Evolutionary conservation across 768 basidiomycete species (phyloP).

Genomic region (Symmetrospora coprosmae): DNA sequence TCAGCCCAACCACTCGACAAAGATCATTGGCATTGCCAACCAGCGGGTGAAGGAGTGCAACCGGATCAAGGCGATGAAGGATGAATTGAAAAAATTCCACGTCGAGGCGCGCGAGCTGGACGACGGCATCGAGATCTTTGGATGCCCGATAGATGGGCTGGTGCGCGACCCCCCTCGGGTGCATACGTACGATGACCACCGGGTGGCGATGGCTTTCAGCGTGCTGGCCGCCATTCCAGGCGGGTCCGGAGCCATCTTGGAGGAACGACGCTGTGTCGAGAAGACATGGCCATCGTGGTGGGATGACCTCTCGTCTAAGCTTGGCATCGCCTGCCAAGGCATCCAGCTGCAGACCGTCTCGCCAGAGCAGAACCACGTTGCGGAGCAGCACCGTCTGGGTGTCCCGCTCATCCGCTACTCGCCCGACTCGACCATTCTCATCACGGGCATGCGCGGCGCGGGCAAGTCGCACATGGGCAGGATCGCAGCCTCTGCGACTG

Average conservation of each 20-base stretch:
- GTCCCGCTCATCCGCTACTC: slow-evolving; percentile 41
- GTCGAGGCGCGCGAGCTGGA: slow-evolving; percentile 80
- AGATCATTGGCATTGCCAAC: slow-evolving; percentile 89
- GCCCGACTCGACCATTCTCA: slow-evolving; percentile 42
- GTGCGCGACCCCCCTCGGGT: slow-evolving; percentile 42
- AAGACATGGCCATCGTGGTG: slow-evolving; percentile 99
- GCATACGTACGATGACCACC: slow-evolving; percentile 95
- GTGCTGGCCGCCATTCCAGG: slow-evolving; percentile 55
- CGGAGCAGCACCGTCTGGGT: slow-evolving; percentile 35
- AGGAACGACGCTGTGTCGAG: slow-evolving; percentile 94
- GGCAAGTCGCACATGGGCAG: slow-evolving; percentile 82
- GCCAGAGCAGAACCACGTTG: slow-evolving; percentile 31
- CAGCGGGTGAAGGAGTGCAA: slow-evolving; percentile 98
- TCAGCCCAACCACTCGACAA: slow-evolving; percentile 44
- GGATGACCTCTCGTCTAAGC: slow-evolving; percentile 97
- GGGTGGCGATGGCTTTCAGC: slow-evolving; percentile 96
- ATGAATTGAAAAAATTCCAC: slow-evolving; percentile 88
- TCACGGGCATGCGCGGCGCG: slow-evolving; percentile 92
- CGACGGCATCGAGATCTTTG: slow-evolving; percentile 81
- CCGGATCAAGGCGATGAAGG: slow-evolving; percentile 89
- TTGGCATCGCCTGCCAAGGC: slow-evolving; percentile 74
- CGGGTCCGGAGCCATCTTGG: slow-evolving; percentile 47
- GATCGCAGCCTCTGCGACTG: slow-evolving; percentile 57
- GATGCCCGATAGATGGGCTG: slow-evolving; percentile 51
- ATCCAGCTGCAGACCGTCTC: slow-evolving; percentile 51